Conservation (phyloP, 2,329 filamentous ascomycete species). For the Beauveria rudraprayagi region DNA sequence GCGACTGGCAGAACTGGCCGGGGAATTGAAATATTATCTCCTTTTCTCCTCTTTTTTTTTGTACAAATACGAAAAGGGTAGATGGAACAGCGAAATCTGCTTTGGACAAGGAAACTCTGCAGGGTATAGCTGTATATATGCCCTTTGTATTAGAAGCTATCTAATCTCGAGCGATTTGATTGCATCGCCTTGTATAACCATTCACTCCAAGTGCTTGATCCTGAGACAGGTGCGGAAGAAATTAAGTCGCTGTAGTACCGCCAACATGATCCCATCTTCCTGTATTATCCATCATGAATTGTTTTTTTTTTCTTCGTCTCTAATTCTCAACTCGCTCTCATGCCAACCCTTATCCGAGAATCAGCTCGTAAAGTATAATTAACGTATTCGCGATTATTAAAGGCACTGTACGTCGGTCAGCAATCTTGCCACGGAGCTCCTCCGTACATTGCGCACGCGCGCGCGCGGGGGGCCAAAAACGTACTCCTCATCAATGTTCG, state of each 20-base stretch:
- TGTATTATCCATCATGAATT: neutral
- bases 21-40: neutral
- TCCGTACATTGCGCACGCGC: conserved; percentile 26
- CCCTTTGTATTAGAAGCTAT: conserved; percentile 10
- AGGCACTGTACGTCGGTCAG: conserved; percentile 47
- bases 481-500: conserved; percentile 80
- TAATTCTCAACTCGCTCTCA: neutral
- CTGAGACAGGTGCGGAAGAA: neutral
- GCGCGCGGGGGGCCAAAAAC: neutral
- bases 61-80: neutral
- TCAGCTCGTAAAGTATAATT: conserved; percentile 67
- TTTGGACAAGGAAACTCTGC: neutral
- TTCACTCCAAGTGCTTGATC: neutral
- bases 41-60: neutral
- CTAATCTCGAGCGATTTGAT: neutral
- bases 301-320: neutral
- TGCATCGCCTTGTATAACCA: conserved; percentile 4
- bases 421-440: neutral
- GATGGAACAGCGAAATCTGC: conserved; percentile 4
- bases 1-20: neutral
- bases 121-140: conserved; percentile 7
- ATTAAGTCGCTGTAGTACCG: neutral
- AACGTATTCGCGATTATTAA: conserved; percentile 69
- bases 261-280: neutral
- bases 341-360: conserved; percentile 47